Conservation (phyloP, 2,329 filamentous ascomycete species). For the Fusarium devonianum region DNA sequence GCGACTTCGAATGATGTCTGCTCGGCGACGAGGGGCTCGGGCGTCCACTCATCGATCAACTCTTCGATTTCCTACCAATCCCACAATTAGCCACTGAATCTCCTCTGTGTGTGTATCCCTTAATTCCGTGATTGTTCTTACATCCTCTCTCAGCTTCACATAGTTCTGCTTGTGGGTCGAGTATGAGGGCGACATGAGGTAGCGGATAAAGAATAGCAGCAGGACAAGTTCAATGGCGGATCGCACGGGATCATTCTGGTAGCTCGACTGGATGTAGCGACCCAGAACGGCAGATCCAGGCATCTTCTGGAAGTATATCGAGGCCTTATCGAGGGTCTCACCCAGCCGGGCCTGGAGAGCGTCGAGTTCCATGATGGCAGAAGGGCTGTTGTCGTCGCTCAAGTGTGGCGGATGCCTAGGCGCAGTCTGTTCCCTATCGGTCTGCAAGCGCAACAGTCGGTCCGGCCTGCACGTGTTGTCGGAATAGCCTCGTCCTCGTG, state of each 20-base stretch:
- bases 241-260: slow-evolving; percentile 95
- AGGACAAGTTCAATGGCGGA: slow-evolving; percentile 93
- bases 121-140: slow-evolving; percentile 10
- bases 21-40: slow-evolving; percentile 84
- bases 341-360: slow-evolving; percentile 62
- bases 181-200: slow-evolving; percentile 90
- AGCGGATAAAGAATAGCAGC: slow-evolving; percentile 94
- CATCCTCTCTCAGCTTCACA: slow-evolving; percentile 85
- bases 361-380: slow-evolving; percentile 65
- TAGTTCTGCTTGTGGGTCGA: slow-evolving; percentile 89
- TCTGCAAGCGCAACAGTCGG: neutral
- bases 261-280: slow-evolving; percentile 95
- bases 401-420: neutral
- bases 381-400: slow-evolving; percentile 1
- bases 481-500: neutral
- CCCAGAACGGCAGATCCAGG: slow-evolving; percentile 94
- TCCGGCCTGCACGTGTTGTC: neutral
- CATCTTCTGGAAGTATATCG: slow-evolving; percentile 81
- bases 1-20: slow-evolving; percentile 77
- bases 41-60: slow-evolving; percentile 93
- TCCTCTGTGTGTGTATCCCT: too few species aligned
- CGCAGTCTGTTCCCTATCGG: neutral
- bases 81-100: slow-evolving; percentile 14
- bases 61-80: slow-evolving; percentile 86
- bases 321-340: slow-evolving; percentile 59